Evolutionary conservation across 2,329 filamentous ascomycete genomes (phyloP).

Genomic region (Ramularia endophylla): DNA sequence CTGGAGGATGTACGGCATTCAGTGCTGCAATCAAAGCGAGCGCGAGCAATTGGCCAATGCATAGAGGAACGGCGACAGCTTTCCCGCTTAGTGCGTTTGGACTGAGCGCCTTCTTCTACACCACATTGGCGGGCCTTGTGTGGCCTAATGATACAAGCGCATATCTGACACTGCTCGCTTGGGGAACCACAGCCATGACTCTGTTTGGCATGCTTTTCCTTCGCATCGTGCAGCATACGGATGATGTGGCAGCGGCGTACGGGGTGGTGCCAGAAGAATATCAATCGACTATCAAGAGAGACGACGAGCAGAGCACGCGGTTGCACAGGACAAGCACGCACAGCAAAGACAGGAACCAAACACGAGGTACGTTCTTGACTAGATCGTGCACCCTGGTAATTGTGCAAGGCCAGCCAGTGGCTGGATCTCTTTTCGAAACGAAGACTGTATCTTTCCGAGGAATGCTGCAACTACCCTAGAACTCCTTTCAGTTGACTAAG

Average conservation of each 20-base stretch:
- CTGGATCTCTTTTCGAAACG: no score
- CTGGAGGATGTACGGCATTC: constrained; percentile 90
- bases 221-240: constrained; percentile 53
- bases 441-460: no score
- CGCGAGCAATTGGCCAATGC: constrained; percentile 85
- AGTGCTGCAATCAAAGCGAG: constrained; percentile 74
- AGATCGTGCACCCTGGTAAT: no score
- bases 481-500: no score
- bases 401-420: no score
- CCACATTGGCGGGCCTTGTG: constrained; percentile 65
- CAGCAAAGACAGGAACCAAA: no score
- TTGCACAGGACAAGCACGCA: constrained; percentile 15
- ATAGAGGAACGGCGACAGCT: constrained; percentile 88
- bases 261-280: constrained; percentile 46
- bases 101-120: constrained; percentile 94
- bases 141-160: constrained; percentile 78
- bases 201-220: constrained; percentile 80
- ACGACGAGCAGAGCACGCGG: constrained; percentile 11
- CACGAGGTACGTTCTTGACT: no score
- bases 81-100: constrained; percentile 92
- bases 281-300: constrained; percentile 13
- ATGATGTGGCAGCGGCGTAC: constrained; percentile 46
- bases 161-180: constrained; percentile 73
- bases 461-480: no score
- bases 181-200: constrained; percentile 71